These are phyloP conservation scores for Ganoderma lingzhi DNA, from an alignment of 1,284 basidiomycete genomes.

Conservation along the genomic window DNA sequence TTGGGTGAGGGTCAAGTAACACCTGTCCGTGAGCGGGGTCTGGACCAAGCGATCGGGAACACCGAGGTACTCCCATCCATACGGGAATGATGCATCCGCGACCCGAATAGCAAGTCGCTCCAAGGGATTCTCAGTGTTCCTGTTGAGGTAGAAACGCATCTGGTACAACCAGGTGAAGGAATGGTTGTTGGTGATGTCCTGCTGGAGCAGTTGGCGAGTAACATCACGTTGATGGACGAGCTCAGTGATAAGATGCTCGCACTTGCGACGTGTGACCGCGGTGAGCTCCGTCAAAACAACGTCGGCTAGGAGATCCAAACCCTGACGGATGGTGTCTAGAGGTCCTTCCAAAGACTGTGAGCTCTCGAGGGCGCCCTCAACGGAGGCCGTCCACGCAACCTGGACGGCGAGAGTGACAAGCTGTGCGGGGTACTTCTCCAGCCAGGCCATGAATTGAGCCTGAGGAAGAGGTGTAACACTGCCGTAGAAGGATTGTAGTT, in stretches of 20 bases:
- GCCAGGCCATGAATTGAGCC: constrained; percentile 87
- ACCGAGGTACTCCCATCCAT: constrained; percentile 99
- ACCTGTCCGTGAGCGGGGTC: constrained; percentile 97
- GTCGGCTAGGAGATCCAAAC: constrained; percentile 94
- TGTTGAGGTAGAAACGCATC: constrained; percentile 97
- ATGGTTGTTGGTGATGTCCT: constrained; percentile 70
- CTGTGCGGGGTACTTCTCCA: constrained; percentile 94
- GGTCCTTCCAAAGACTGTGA: constrained; percentile 67
- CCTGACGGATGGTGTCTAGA: constrained; percentile 81
- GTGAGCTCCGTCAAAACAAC: constrained; percentile 92
- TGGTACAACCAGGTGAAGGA: constrained; percentile 96
- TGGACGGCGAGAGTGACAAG: constrained; percentile 95
- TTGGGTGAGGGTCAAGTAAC: constrained; percentile 96
- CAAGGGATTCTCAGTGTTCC: constrained; percentile 74
- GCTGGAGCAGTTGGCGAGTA: constrained; percentile 80
- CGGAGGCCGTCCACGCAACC: constrained; percentile 91
- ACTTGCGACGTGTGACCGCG: constrained; percentile 93
- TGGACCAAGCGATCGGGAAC: constrained; percentile 97
- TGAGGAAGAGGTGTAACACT: constrained; percentile 60
- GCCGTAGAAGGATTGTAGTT: constrained; percentile 87
- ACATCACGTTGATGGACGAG: constrained; percentile 98
- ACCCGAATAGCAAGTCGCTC: constrained; percentile 85
- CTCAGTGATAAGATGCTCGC: constrained; percentile 99
- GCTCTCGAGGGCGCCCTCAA: constrained; percentile 78
- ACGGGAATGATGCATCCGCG: constrained; percentile 94